Evolutionary conservation across 1,284 basidiomycete genomes (phyloP), one percentile per base, ranked within the genome.

Genomic region (Ceratobasidium sp.): DNA sequence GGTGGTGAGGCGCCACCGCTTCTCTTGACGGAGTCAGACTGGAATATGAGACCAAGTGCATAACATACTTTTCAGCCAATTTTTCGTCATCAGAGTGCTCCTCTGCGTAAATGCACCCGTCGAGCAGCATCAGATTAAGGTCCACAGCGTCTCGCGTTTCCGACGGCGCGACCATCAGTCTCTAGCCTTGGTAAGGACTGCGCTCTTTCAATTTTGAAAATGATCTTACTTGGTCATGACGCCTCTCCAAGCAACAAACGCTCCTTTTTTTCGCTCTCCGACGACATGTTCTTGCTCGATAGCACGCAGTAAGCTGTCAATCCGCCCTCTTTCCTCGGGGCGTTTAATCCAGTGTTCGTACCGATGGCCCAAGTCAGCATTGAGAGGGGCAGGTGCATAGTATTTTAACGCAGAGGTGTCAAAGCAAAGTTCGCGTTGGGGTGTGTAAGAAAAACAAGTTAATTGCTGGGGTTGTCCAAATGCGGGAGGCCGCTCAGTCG

Each of bases 141-240:
- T 93, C 90, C 90, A 92, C 96, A 0, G 86, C 85, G 56, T 96
- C 94, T 59, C 89, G 85, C 22, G 92, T 88, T 82, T 95, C 92
- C 78, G 92, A 94, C 13, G 92, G 91, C 1, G 91, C 90, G 65
- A 87, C 92, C 83, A 94, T 83, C 79, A 95, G 85, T 78, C 89
- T 89, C 79, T 83, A 79, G 13, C n/a, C 9, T 58, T 27, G 31
- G 31, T 59, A 34, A 65, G 74, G 77, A 62, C 9, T 69, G 74
- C 16, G 77, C 69, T 53, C 76, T 59, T 29, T 48, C 41, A 27
- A 9, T 31, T 39, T 27, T 48, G 13, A 37, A 11, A 79, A 69
- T 11, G 64, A 75, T 82, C 88, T 84, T 84, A 94, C 92, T 92
- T 96, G 75, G 96, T 98, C 83, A 98, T 89, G 74, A 98, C 89